These are phyloP conservation scores for Stachybotrys chartarum DNA, from an alignment of 2,329 filamentous ascomycete species.

Conservation along the genomic window DNA sequence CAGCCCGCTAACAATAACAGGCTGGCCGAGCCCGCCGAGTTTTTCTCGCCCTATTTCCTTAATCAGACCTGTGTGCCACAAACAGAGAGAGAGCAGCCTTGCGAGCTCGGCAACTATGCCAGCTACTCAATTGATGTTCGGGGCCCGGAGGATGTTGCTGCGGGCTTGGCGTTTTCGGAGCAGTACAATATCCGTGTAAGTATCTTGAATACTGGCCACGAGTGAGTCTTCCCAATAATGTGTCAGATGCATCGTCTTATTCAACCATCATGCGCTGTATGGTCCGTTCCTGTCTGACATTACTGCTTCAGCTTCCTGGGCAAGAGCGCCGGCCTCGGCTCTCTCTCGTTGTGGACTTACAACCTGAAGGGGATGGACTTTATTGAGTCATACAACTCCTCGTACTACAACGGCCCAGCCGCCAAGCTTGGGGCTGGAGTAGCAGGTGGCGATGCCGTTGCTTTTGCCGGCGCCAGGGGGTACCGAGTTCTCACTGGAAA, in stretches of 20 bases:
- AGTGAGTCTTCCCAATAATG: constrained; percentile 12
- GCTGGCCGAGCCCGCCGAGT: neutral
- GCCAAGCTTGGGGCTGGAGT: constrained; percentile 7
- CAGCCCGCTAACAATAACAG: neutral
- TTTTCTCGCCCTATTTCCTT: neutral
- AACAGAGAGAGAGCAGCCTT: neutral
- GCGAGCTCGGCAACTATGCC: neutral
- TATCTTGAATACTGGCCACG: constrained; percentile 42
- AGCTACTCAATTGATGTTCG: neutral
- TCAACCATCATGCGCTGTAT: neutral
- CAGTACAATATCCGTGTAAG: constrained; percentile 35
- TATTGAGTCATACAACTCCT: constrained; percentile 6
- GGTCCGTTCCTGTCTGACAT: neutral
- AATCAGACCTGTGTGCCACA: neutral
- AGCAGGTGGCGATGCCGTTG: neutral
- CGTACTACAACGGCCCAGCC: constrained; percentile 35
- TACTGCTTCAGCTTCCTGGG: constrained; percentile 15
- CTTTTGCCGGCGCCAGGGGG: constrained; percentile 11
- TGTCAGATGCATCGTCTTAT: neutral
- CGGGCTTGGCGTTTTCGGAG: constrained; percentile 24
- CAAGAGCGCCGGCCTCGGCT: constrained; percentile 25
- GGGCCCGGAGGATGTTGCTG: constrained; percentile 2
- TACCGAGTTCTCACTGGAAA: constrained; percentile 38
- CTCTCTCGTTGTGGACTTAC: constrained; percentile 31
- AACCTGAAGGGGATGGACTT: constrained; percentile 24